These are phyloP conservation scores for Maudiozyma bulderi DNA, from an alignment of 805 yeast genomes.

Conservation along the genomic window DNA sequence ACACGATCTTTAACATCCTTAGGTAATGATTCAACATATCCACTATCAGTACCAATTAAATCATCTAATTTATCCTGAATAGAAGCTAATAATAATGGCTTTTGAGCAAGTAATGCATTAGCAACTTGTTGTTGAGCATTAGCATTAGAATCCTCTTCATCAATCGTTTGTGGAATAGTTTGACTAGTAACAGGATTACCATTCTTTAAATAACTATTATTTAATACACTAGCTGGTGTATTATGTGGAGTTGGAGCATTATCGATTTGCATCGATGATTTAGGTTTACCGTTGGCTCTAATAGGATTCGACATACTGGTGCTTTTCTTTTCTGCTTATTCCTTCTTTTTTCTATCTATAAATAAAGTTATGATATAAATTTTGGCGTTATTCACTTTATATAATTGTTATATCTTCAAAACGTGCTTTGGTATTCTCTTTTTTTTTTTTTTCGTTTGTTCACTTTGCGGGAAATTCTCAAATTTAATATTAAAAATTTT, in stretches of 20 bases:
- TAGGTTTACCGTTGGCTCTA: conserved; percentile 43
- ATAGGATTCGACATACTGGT: conserved; percentile 77
- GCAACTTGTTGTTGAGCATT: conserved; percentile 13
- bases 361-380: background rate
- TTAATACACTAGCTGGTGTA: conserved; percentile 84
- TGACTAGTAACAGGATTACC: conserved; percentile 40
- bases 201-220: conserved; percentile 52
- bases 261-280: conserved; percentile 55
- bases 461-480: background rate
- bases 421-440: too few species aligned
- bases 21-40: conserved; percentile 74
- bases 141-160: conserved; percentile 51
- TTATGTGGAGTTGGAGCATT: conserved; percentile 98
- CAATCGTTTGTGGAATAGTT: conserved; percentile 55
- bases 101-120: conserved; percentile 40
- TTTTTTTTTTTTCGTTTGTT: too few species aligned
- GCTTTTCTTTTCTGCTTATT: background rate
- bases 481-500: too few species aligned
- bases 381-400: background rate
- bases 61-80: conserved; percentile 83
- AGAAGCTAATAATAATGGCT: conserved; percentile 76
- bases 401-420: background rate
- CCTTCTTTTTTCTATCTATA: background rate
- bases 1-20: conserved; percentile 64
- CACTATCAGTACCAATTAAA: conserved; percentile 77